Evolutionary conservation across 1,139 yeast genomes (phyloP), one percentile per base, ranked within the genome.

Genomic region (Yamadazyma atmosphaerica): DNA sequence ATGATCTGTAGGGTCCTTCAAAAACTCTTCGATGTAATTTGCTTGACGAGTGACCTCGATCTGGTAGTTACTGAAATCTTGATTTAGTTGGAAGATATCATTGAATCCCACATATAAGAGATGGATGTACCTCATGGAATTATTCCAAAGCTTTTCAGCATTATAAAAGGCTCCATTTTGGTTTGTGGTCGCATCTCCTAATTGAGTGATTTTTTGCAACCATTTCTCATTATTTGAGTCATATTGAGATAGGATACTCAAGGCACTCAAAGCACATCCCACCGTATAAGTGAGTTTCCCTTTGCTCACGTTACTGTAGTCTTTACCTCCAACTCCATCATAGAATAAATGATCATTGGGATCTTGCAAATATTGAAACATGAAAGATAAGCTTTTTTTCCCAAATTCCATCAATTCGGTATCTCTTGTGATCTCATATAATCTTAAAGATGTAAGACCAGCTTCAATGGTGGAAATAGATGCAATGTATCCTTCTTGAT

Each of bases 261-360:
- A 51, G 1, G 67, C 50, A 17, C 66, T 60, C 42, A 65, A 46
- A 3, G 63, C 59, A 14, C 54, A 51, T 1, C 72, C 72, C 8
- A 62, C 61, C 3, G 70, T 63, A 45, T 65, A 65, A 2, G 69
- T 47, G 32, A 65, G 53, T 39, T 65, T 64, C 0, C 68, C 69
- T 29, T 49, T 53, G 43, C 64, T 60, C 13, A 58, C 35, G 21
- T 47, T 37, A 11, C 39, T 40, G 32, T 50, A 50, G 29, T 52
- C 46, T 15, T 40, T 34, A 19, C 46, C 42, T 27, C 53, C 44
- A 22, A 55, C 41, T 3, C 72, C 72, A 44, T 65, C 72, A 34
- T 52, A 60, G 34, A 65, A 59, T 15, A 63, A 55, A 8, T 52
- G 47, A 41, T 61, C 65, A 10, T 35, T 24, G 5, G 63, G 51